Conservation (phyloP, 116 monocot species). For the Thalassia testudinum region DNA sequence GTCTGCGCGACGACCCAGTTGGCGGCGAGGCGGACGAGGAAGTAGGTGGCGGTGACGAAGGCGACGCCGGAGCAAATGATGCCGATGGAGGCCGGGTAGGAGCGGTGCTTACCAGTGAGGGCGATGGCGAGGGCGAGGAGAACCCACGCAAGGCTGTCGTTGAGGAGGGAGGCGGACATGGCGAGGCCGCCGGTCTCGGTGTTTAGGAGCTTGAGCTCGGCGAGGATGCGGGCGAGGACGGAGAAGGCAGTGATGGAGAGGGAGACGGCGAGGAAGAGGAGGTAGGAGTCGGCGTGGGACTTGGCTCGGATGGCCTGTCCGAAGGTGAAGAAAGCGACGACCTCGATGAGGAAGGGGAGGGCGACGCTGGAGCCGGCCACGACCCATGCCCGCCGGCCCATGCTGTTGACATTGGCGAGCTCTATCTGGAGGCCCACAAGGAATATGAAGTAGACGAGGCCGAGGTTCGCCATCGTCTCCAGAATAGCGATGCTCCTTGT, state of each 20-base stretch:
- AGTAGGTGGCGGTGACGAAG: slow-evolving; percentile 5
- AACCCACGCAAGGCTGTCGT: slow-evolving; percentile 12
- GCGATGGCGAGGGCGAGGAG: slow-evolving; percentile 12
- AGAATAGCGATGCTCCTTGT: slow-evolving; percentile 11
- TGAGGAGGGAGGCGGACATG: slow-evolving; percentile 16
- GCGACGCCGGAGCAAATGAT: slow-evolving; percentile 2
- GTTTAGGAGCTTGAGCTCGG: slow-evolving; percentile 25
- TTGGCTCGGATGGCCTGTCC: not conserved
- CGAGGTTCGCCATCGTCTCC: slow-evolving; percentile 22
- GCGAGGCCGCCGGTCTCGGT: slow-evolving; percentile 20
- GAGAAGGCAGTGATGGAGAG: slow-evolving; percentile 21
- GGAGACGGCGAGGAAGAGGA: slow-evolving; percentile 14
- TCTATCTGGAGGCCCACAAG: slow-evolving; percentile 26
- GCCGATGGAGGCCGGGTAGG: slow-evolving; percentile 6
- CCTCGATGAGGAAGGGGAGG: slow-evolving; percentile 7
- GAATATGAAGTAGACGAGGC: slow-evolving; percentile 35
- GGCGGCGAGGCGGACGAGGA: slow-evolving; percentile 7
- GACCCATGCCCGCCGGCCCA: slow-evolving; percentile 3
- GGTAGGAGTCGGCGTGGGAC: slow-evolving; percentile 7
- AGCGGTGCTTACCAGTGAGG: slow-evolving; percentile 4
- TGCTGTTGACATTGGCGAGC: slow-evolving; percentile 1
- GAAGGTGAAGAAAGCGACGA: slow-evolving; percentile 5
- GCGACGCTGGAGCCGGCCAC: slow-evolving; percentile 6
- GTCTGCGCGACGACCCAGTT: slow-evolving; percentile 14
- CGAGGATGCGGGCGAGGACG: slow-evolving; percentile 17